Evolutionary conservation across 2,329 filamentous ascomycete species (phyloP).

Genomic region (Chrysoporthe puriensis): DNA sequence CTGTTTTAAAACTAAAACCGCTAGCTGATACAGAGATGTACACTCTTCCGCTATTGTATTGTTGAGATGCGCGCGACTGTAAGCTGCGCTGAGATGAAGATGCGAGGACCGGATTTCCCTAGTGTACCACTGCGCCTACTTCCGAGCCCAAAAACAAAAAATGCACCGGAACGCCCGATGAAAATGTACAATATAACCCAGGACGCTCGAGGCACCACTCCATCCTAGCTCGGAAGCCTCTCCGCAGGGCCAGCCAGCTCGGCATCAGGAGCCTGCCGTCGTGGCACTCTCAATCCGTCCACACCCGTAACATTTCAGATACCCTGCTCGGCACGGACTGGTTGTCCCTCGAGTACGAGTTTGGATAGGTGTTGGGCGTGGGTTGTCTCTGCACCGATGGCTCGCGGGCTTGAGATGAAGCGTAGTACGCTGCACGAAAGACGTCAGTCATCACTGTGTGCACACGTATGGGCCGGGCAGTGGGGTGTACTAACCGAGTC

Average conservation of each 20-base stretch:
- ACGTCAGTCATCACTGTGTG: not conserved
- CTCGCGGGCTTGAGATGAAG: conserved; percentile 19
- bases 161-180: not conserved
- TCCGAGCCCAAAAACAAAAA: not conserved
- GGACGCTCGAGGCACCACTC: not conserved
- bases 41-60: not conserved
- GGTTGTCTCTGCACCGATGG: not conserved
- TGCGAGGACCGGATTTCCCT: not conserved
- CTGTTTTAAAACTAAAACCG: no score
- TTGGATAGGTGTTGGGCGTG: not conserved
- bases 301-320: not conserved
- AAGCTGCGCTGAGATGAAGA: not conserved
- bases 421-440: conserved; percentile 19
- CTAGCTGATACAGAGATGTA: not conserved
- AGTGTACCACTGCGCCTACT: not conserved
- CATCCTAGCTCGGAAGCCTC: not conserved
- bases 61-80: not conserved
- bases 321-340: not conserved
- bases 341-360: not conserved
- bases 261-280: not conserved
- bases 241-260: not conserved
- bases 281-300: not conserved
- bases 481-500: conserved; percentile 16
- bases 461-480: not conserved
- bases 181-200: not conserved